Conservation (phyloP, 257 asterid species). For the Craterostigma plantagineum region DNA sequence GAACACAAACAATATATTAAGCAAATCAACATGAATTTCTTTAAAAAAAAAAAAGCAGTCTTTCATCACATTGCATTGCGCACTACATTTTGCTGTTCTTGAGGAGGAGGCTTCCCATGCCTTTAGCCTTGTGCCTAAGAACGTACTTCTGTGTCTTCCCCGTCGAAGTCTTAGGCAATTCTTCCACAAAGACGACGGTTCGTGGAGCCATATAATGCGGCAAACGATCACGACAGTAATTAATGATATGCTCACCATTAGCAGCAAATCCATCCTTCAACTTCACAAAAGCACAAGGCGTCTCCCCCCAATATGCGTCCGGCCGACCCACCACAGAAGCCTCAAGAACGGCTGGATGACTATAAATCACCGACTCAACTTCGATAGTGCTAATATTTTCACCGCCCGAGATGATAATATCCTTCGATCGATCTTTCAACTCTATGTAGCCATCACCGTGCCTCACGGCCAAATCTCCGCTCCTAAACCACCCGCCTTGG, state of each 20-base stretch:
- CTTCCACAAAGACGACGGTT: conserved; percentile 34
- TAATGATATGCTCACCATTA: not conserved
- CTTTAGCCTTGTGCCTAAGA: conserved; percentile 31
- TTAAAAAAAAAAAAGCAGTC: too few relatives aligned
- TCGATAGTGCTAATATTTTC: conserved; percentile 43
- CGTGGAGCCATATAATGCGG: conserved; percentile 45
- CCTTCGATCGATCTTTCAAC: conserved; percentile 42
- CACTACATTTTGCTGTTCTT: too few relatives aligned
- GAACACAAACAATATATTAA: too few relatives aligned
- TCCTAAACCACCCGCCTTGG: conserved; percentile 56
- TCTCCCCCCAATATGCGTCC: conserved; percentile 46
- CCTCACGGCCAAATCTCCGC: conserved; percentile 48
- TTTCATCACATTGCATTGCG: too few relatives aligned
- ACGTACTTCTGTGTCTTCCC: conserved; percentile 55
- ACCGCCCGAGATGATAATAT: conserved; percentile 30
- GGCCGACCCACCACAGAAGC: conserved; percentile 61
- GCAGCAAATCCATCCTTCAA: conserved; percentile 13
- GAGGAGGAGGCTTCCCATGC: too few relatives aligned
- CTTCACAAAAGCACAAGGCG: conserved; percentile 62
- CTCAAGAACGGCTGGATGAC: conserved; percentile 42
- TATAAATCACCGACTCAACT: conserved; percentile 29
- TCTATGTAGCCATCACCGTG: conserved; percentile 31
- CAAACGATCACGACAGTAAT: conserved; percentile 24
- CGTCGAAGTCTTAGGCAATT: conserved; percentile 45
- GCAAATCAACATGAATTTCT: too few relatives aligned